Evolutionary conservation across 768 basidiomycete genomes (phyloP).

Genomic region (Dendrothele bispora): DNA sequence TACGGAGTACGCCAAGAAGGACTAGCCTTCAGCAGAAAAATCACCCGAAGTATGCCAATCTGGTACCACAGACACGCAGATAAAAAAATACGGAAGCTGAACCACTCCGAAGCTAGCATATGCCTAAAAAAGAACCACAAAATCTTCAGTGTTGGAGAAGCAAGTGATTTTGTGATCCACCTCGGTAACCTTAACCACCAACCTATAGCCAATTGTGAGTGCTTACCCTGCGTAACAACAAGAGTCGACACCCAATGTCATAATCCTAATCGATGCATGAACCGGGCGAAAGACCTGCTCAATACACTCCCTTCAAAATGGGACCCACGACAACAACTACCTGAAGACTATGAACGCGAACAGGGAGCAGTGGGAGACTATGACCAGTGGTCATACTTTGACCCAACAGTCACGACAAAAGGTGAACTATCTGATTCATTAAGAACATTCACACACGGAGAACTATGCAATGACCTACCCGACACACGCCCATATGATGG

Average conservation of each 20-base stretch:
- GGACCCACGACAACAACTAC: constrained; percentile 5
- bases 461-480: background rate
- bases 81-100: background rate
- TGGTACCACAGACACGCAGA: constrained; percentile 28
- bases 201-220: background rate
- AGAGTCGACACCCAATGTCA: background rate
- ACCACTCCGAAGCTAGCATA: background rate
- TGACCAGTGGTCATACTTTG: background rate
- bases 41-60: no score
- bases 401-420: background rate
- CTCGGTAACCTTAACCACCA: background rate
- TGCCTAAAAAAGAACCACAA: constrained; percentile 6
- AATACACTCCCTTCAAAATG: constrained; percentile 7
- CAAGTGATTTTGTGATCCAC: constrained; percentile 1
- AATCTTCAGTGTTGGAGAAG: constrained; percentile 3
- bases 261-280: constrained; percentile 4
- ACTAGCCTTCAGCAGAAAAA: background rate
- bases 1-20: constrained; percentile 14
- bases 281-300: constrained; percentile 1
- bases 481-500: background rate
- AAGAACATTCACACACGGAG: constrained; percentile 10
- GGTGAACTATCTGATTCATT: constrained; percentile 5
- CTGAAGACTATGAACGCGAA: constrained; percentile 8
- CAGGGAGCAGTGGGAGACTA: background rate
- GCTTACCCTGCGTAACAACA: constrained; percentile 1